phyloP scores from a whole-genome alignment of 2,329 filamentous ascomycete genomes.

The Zopfia rhizophila region DNA sequence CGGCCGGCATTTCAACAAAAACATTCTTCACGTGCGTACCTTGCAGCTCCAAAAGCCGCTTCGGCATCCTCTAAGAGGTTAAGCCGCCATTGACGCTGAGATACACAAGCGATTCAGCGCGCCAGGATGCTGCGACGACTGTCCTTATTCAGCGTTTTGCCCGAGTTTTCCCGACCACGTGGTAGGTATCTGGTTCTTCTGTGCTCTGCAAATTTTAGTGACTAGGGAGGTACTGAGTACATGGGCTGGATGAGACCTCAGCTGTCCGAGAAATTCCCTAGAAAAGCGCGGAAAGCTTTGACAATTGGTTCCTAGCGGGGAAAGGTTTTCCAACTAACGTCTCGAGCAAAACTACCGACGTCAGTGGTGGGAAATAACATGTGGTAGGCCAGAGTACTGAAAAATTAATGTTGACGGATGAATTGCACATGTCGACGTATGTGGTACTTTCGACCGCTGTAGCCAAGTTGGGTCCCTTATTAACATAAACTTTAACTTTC shows the following conservation, averaged over 20 bases:
- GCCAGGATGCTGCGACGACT: too few species aligned
- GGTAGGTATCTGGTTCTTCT: constrained; percentile 2
- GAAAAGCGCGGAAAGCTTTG: background rate
- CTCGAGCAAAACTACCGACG: too few species aligned
- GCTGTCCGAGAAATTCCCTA: constrained; percentile 19
- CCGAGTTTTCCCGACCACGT: constrained; percentile 40
- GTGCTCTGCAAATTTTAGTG: background rate
- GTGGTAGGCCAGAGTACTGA: constrained; percentile 33
- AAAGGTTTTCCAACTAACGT: background rate
- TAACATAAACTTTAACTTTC: too few species aligned
- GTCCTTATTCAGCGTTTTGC: too few species aligned
- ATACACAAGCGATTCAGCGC: constrained; percentile 19
- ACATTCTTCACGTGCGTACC: constrained; percentile 29
- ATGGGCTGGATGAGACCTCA: constrained; percentile 9
- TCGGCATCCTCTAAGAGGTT: constrained; percentile 28
- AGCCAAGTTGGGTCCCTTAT: too few species aligned
- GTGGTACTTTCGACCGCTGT: constrained; percentile 1
- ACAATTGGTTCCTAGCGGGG: background rate
- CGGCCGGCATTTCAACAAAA: constrained; percentile 18
- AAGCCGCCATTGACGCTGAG: constrained; percentile 33
- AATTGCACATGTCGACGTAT: constrained; percentile 15
- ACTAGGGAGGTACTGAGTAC: background rate
- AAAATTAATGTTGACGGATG: constrained; percentile 23
- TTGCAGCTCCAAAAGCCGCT: constrained; percentile 26
- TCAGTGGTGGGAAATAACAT: too few species aligned